phyloP scores from a whole-genome alignment of 192 early-diverging fungal species.

The Backusella australiensis region DNA sequence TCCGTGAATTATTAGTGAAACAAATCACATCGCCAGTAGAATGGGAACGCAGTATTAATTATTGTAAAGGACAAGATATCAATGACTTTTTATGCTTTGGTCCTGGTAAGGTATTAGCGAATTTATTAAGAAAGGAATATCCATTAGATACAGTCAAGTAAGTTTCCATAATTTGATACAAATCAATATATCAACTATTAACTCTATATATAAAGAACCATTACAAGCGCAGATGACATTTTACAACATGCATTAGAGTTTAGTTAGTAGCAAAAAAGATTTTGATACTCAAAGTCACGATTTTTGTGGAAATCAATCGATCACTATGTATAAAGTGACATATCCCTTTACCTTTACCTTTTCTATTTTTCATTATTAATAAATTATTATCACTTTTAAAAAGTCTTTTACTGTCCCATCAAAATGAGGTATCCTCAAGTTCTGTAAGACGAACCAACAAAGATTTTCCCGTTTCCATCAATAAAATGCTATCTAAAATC shows the following conservation, averaged over 20 bases:
- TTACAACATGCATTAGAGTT: slow-evolving; percentile 20
- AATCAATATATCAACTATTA: not conserved
- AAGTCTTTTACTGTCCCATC: not conserved
- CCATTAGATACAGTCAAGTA: slow-evolving; percentile 67
- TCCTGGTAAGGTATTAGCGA: slow-evolving; percentile 85
- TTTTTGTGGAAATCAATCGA: not conserved
- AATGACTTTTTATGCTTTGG: slow-evolving; percentile 86
- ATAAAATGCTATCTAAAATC: too few species aligned
- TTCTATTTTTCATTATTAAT: not conserved
- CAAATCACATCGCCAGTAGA: slow-evolving; percentile 87
- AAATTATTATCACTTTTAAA: not conserved
- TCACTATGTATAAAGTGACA: not conserved
- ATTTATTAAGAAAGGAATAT: slow-evolving; percentile 85
- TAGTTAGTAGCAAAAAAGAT: not conserved
- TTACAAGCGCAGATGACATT: slow-evolving; percentile 28
- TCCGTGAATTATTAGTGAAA: slow-evolving; percentile 63
- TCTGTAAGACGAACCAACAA: too few species aligned
- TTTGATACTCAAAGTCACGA: not conserved
- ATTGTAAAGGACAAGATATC: slow-evolving; percentile 76
- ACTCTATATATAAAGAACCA: slow-evolving; percentile 15
- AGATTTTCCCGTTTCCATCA: too few species aligned
- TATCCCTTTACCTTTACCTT: not conserved
- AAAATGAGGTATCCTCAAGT: not conserved
- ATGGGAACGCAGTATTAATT: slow-evolving; percentile 85
- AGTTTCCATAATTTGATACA: slow-evolving; percentile 33